Evolutionary conservation across 371 early-diverging fungal genomes (phyloP).

Genomic region (Mucor saturninus): DNA sequence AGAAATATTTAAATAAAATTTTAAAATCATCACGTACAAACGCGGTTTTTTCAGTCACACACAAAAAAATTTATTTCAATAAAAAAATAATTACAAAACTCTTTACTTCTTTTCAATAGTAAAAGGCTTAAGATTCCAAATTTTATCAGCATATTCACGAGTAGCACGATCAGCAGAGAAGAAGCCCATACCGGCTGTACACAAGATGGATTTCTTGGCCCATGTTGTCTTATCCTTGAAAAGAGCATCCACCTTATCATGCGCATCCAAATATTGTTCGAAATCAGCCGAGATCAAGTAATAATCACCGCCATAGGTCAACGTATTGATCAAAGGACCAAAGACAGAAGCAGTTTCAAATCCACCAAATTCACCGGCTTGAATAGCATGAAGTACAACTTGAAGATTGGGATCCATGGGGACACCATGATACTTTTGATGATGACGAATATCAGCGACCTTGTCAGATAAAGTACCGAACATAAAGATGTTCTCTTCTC

Average conservation of each 20-base stretch:
- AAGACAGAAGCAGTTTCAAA: slow-evolving; percentile 60
- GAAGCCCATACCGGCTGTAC: slow-evolving; percentile 91
- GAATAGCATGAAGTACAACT: slow-evolving; percentile 76
- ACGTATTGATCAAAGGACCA: slow-evolving; percentile 76
- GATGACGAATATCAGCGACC: slow-evolving; percentile 90
- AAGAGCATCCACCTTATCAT: slow-evolving; percentile 74
- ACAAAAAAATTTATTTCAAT: background rate
- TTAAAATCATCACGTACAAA: background rate
- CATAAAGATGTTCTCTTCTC: slow-evolving; percentile 92
- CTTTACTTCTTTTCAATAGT: background rate
- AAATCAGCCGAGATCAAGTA: slow-evolving; percentile 91
- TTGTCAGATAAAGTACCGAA: slow-evolving; percentile 88
- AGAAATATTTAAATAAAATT: too few species aligned
- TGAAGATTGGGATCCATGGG: slow-evolving; percentile 77
- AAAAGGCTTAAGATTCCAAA: slow-evolving; percentile 68
- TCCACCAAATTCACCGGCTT: slow-evolving; percentile 80
- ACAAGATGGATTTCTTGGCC: slow-evolving; percentile 84
- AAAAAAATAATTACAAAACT: background rate
- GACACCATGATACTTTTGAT: slow-evolving; percentile 77
- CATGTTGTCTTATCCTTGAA: slow-evolving; percentile 79
- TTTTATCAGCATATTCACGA: slow-evolving; percentile 84
- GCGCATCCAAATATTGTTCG: slow-evolving; percentile 78
- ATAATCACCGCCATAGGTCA: slow-evolving; percentile 84
- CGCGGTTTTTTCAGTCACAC: background rate
- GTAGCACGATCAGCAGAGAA: slow-evolving; percentile 87